Evolutionary conservation across 2,329 filamentous ascomycete species (phyloP).

Genomic region (Colletotrichum graminicola): DNA sequence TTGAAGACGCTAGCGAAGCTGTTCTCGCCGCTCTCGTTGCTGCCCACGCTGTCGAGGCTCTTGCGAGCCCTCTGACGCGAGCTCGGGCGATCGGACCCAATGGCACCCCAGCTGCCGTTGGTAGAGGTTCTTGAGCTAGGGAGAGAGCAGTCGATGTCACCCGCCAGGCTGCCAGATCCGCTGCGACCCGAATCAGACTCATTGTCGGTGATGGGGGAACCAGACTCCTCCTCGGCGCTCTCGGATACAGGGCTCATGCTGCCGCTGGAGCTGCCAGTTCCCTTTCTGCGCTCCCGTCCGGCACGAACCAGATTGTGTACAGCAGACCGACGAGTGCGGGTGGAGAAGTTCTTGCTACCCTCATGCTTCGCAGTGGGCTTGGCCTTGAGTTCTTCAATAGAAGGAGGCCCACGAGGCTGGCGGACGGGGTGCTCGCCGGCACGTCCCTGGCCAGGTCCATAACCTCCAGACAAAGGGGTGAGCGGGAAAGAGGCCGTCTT

Average conservation of each 20-base stretch:
- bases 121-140: slow-evolving; percentile 82
- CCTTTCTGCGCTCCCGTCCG: slow-evolving; percentile 86
- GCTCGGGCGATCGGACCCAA: slow-evolving; percentile 86
- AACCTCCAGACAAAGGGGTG: slow-evolving; percentile 85
- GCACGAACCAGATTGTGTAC: slow-evolving; percentile 93
- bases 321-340: slow-evolving; percentile 90
- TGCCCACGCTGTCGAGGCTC: slow-evolving; percentile 75
- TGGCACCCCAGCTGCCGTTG: slow-evolving; percentile 81
- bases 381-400: slow-evolving; percentile 88
- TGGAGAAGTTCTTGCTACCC: slow-evolving; percentile 97
- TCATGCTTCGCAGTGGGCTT: slow-evolving; percentile 94
- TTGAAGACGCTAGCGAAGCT: slow-evolving; percentile 78
- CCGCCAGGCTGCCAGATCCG: slow-evolving; percentile 83
- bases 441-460: slow-evolving; percentile 92
- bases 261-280: slow-evolving; percentile 77
- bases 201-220: slow-evolving; percentile 79
- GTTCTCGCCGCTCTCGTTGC: slow-evolving; percentile 64
- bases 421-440: slow-evolving; percentile 94
- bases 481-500: slow-evolving; percentile 85
- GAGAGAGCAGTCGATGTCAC: slow-evolving; percentile 75
- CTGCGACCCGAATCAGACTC: slow-evolving; percentile 79
- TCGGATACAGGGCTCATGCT: slow-evolving; percentile 94
- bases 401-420: slow-evolving; percentile 92
- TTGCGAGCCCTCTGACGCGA: slow-evolving; percentile 74
- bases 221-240: slow-evolving; percentile 70